Conservation (phyloP, 257 asterid species). For the Nicotiana noctiflora region DNA sequence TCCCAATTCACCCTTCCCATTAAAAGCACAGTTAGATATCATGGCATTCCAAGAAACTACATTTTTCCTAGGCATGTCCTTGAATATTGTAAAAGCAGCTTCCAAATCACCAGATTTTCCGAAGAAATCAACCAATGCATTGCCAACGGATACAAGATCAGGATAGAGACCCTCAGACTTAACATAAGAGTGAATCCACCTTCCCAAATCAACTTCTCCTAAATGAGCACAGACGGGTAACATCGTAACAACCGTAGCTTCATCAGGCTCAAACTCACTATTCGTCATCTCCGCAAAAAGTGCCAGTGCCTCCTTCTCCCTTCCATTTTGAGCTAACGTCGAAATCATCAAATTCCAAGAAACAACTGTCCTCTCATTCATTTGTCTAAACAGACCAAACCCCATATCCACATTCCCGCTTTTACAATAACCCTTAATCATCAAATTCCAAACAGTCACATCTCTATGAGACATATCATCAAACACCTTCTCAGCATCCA, state of each 20-base stretch:
- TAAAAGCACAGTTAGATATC: conserved; percentile 34
- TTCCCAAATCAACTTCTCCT: conserved; percentile 29
- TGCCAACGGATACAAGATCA: conserved; percentile 31
- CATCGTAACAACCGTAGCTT: conserved; percentile 33
- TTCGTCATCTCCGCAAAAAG: conserved; percentile 28
- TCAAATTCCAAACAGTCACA: conserved; percentile 42
- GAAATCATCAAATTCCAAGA: conserved; percentile 45
- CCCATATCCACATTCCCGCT: conserved; percentile 30
- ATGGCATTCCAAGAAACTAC: conserved; percentile 37
- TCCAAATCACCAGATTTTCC: conserved; percentile 33
- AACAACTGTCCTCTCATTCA: conserved; percentile 33
- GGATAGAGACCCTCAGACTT: conserved; percentile 21
- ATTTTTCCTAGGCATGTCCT: conserved; percentile 25
- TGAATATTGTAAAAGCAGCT: conserved; percentile 20
- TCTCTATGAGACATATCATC: conserved; percentile 37
- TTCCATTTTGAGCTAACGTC: conserved; percentile 26
- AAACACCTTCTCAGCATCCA: conserved; percentile 29
- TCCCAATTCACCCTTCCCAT: conserved; percentile 33
- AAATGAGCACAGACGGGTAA: conserved; percentile 34
- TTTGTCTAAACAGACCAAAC: conserved; percentile 24
- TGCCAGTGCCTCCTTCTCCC: conserved; percentile 26
- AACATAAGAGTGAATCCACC: conserved; percentile 31
- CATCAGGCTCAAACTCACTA: conserved; percentile 32
- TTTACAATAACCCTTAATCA: conserved; percentile 33
- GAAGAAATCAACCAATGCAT: conserved; percentile 29